These are phyloP conservation scores for Zoysia matrella DNA, from an alignment of 202 grass and related monocot genomes.

Conservation along the genomic window DNA sequence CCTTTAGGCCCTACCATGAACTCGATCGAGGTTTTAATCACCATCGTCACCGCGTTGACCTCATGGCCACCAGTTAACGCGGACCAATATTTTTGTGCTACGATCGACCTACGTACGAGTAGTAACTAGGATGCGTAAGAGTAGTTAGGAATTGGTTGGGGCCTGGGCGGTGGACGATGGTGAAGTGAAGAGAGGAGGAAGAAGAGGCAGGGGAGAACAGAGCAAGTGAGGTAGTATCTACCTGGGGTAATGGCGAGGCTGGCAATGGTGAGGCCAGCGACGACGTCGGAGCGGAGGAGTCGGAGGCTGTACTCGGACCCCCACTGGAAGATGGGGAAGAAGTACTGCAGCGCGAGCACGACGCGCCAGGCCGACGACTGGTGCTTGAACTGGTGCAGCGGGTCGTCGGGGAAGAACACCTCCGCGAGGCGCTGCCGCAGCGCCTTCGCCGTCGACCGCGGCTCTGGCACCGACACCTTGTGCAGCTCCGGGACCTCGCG, in stretches of 20 bases:
- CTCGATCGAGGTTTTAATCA: constrained; percentile 43
- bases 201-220: constrained; percentile 5
- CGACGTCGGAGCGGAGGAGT: constrained; percentile 88
- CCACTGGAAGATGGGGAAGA: constrained; percentile 98
- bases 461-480: constrained; percentile 82
- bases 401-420: constrained; percentile 99
- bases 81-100: background rate
- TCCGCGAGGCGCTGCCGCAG: constrained; percentile 72
- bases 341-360: constrained; percentile 79
- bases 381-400: constrained; percentile 97
- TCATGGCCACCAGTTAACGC: background rate
- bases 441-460: constrained; percentile 43
- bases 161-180: background rate
- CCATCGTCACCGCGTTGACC: background rate
- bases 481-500: constrained; percentile 54
- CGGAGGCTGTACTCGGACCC: constrained; percentile 70
- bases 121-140: constrained; percentile 33
- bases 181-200: background rate
- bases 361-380: constrained; percentile 65
- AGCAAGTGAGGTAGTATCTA: background rate
- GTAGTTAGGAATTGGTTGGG: constrained; percentile 31
- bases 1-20: constrained; percentile 53
- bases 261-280: constrained; percentile 99
- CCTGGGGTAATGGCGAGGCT: constrained; percentile 98
- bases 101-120: background rate